Evolutionary conservation across 192 early-diverging fungal species (phyloP).

Genomic region (Entomortierella chlamydospora): DNA sequence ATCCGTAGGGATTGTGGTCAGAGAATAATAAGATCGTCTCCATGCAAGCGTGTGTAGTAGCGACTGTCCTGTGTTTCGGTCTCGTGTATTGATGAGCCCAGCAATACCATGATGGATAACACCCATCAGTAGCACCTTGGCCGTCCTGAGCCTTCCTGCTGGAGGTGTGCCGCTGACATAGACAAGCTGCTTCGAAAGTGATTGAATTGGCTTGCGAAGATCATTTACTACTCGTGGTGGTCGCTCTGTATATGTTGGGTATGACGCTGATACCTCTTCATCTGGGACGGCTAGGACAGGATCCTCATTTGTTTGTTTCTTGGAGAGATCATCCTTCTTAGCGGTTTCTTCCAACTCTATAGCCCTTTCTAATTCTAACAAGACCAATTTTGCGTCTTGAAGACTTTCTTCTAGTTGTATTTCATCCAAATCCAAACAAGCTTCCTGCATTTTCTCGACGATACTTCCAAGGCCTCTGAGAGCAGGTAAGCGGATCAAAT

Average conservation of each 20-base stretch:
- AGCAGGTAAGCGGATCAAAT: constrained; percentile 35
- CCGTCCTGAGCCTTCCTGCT: constrained; percentile 13
- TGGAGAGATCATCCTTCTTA: too few relatives aligned
- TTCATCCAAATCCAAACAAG: constrained; percentile 36
- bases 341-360: constrained; percentile 14
- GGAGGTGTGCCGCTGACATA: background rate
- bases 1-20: constrained; percentile 8
- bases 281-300: too few relatives aligned
- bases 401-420: background rate
- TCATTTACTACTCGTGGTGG: background rate
- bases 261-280: too few relatives aligned
- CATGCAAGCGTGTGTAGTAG: constrained; percentile 30
- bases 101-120: constrained; percentile 29
- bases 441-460: constrained; percentile 26
- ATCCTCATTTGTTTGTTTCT: too few relatives aligned
- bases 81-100: constrained; percentile 40
- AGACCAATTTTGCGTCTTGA: background rate
- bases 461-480: constrained; percentile 25
- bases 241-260: background rate
- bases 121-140: constrained; percentile 28
- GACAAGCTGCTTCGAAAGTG: constrained; percentile 9
- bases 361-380: constrained; percentile 6
- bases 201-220: constrained; percentile 11
- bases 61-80: constrained; percentile 22
- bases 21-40: constrained; percentile 17